A percentile compares a stretch with the other conserved stretches of the same genome.
These are phyloP conservation scores for Lactarius psammicola DNA, from an alignment of 768 basidiomycete genomes.

Conservation along the genomic window DNA sequence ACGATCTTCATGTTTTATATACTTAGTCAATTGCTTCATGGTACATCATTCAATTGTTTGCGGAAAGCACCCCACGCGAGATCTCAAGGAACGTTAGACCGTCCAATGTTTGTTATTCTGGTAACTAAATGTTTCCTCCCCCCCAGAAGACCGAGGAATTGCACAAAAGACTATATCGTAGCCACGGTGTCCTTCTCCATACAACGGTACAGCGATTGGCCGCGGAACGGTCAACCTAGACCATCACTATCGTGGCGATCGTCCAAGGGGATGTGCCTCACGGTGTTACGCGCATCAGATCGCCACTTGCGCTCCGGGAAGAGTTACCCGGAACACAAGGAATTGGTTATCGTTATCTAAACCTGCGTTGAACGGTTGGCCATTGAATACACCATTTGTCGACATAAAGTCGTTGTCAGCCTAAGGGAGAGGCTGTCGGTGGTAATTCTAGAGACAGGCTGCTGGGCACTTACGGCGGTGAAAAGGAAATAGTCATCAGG, in stretches of 20 bases:
- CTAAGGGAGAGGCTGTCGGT: slow-evolving; percentile 31
- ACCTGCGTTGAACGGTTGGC: slow-evolving; percentile 52
- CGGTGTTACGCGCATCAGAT: not conserved
- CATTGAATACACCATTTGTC: slow-evolving; percentile 50
- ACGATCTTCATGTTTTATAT: not conserved
- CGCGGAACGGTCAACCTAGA: not conserved
- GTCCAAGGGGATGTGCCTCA: not conserved
- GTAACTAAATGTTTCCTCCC: not conserved
- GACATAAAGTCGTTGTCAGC: slow-evolving; percentile 66
- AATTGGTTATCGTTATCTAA: slow-evolving; percentile 61
- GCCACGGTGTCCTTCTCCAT: not conserved
- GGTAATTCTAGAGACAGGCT: not conserved
- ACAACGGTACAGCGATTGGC: not conserved
- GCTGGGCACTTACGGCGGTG: slow-evolving; percentile 43
- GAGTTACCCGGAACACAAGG: slow-evolving; percentile 59
- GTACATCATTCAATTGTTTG: not conserved
- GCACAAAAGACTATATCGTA: not conserved
- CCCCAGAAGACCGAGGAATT: not conserved
- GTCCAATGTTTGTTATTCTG: not conserved
- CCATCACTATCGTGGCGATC: not conserved
- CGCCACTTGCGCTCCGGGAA: slow-evolving; percentile 39
- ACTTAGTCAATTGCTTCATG: not conserved
- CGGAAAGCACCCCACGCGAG: not conserved
- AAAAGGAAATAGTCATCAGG: slow-evolving; percentile 71
- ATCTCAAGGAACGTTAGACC: not conserved